Evolutionary conservation across 345 rosid genomes (phyloP), one percentile per base, ranked within the genome.

Genomic region (Bruguiera parviflora): DNA sequence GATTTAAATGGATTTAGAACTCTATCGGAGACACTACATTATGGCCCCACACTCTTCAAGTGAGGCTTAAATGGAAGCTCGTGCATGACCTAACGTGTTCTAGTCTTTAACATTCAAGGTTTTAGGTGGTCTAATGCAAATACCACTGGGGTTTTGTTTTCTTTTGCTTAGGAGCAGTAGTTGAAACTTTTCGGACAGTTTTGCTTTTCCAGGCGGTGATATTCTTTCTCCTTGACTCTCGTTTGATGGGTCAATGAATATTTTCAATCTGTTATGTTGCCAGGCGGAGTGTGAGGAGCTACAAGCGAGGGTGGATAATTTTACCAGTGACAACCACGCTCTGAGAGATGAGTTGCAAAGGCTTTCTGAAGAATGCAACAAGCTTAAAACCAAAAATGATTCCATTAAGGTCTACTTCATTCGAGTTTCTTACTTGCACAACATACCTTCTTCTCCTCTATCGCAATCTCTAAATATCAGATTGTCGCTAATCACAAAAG

Each of bases 221-320:
- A 51, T 46, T 27, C 46, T 25, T 10, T 56, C 18, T 13, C 7
- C 5, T 27, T n/a, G 27, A 24, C 16, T 56, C 18, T 24, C 0
- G 6, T 24, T 56, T 8, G 59, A 24, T 27, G 59, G 31, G 3
- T 56, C 59, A 56, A 56, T 56, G 59, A 4, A 5, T 10, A 8
- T 56, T 13, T 21, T 56, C 7, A 25, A 19, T 25, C 31, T 33
- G 25, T 62, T 51, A 31, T 64, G 5, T 58, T 49, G 63, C 37
- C 69, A 91, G 99, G 98, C 84, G 10, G 99, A 92, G 73, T 95
- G 99, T 55, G 99, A 90, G 55, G 98, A 90, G 72, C 90, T 96
- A 71, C 98, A 90, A 70, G 85, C 49, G 67, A 88, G 83, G 70
- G 98, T 96, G 62, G 94, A 96, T 75, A 73, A 59, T 53, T 77